phyloP scores from a whole-genome alignment of 2,329 filamentous ascomycete species.

The Diaporthe ampelina region DNA sequence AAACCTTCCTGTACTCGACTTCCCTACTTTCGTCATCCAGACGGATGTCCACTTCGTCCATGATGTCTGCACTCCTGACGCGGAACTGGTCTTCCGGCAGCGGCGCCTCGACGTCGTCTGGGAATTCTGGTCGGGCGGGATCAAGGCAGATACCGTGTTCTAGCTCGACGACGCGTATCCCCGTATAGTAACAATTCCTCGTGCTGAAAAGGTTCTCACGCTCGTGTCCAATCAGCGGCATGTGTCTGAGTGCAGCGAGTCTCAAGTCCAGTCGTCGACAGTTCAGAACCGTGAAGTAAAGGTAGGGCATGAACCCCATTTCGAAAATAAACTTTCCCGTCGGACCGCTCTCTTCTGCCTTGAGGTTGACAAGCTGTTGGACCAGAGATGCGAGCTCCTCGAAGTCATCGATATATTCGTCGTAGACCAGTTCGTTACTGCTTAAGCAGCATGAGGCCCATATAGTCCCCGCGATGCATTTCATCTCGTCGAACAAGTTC shows the following conservation, averaged over 20 bases:
- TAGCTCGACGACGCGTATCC: conserved; percentile 49
- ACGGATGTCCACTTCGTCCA: conserved; percentile 12
- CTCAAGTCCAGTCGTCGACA: conserved; percentile 58
- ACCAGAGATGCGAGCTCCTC: conserved; percentile 54
- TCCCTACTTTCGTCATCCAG: conserved; percentile 13
- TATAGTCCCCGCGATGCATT: conserved; percentile 52
- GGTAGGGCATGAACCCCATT: conserved; percentile 56
- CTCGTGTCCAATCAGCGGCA: conserved; percentile 49
- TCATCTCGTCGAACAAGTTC: conserved; percentile 47
- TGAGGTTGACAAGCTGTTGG: conserved; percentile 35
- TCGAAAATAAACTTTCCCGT: conserved; percentile 56
- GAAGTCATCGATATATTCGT: conserved; percentile 53
- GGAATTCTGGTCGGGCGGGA: conserved; percentile 21
- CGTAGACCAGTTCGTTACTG: conserved; percentile 51
- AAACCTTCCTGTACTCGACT: conserved; percentile 27
- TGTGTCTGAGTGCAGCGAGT: conserved; percentile 54
- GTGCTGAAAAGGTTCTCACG: conserved; percentile 58
- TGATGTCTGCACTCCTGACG: conserved; percentile 28
- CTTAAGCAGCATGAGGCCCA: conserved; percentile 52
- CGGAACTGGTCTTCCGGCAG: conserved; percentile 33
- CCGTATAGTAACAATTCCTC: conserved; percentile 50
- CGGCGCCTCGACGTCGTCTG: neutral
- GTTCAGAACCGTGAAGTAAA: conserved; percentile 57
- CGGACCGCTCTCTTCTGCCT: conserved; percentile 40
- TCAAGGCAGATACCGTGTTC: conserved; percentile 51